phyloP scores from a whole-genome alignment of 495 filamentous ascomycete genomes.

The Neurospora sublineolata region DNA sequence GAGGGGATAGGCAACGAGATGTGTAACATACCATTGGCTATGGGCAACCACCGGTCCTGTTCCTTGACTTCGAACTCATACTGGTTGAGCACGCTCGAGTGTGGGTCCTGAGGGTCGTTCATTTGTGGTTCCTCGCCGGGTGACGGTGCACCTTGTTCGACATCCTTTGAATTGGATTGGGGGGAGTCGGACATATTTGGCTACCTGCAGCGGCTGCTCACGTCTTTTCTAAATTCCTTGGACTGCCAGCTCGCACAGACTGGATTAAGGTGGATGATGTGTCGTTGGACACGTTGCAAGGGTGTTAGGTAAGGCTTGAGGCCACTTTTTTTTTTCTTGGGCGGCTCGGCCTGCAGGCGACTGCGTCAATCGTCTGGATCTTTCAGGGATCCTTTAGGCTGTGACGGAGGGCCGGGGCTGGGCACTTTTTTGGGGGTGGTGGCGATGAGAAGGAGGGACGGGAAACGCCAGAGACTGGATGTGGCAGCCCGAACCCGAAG shows the following conservation, averaged over 20 bases:
- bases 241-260: slow-evolving; percentile 42
- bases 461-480: slow-evolving; percentile 12
- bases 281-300: slow-evolving; percentile 45
- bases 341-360: slow-evolving; percentile 38
- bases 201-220: slow-evolving; percentile 53
- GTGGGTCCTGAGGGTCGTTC: slow-evolving; percentile 50
- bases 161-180: slow-evolving; percentile 86
- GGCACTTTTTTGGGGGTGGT: neutral
- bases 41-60: slow-evolving; percentile 98
- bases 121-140: slow-evolving; percentile 67
- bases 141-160: slow-evolving; percentile 87
- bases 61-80: slow-evolving; percentile 99
- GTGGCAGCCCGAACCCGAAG: slow-evolving; percentile 18
- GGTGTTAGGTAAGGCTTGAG: slow-evolving; percentile 34
- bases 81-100: slow-evolving; percentile 40
- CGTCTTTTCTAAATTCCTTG: slow-evolving; percentile 45
- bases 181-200: slow-evolving; percentile 91
- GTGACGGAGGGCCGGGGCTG: slow-evolving; percentile 33
- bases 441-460: slow-evolving; percentile 12
- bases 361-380: slow-evolving; percentile 38
- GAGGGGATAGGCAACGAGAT: slow-evolving; percentile 33
- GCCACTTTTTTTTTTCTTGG: slow-evolving; percentile 18
- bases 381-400: slow-evolving; percentile 35
- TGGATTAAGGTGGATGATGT: slow-evolving; percentile 37
- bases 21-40: slow-evolving; percentile 86